phyloP scores from a whole-genome alignment of 2,329 filamentous ascomycete species.

The Xylaria digitata region DNA sequence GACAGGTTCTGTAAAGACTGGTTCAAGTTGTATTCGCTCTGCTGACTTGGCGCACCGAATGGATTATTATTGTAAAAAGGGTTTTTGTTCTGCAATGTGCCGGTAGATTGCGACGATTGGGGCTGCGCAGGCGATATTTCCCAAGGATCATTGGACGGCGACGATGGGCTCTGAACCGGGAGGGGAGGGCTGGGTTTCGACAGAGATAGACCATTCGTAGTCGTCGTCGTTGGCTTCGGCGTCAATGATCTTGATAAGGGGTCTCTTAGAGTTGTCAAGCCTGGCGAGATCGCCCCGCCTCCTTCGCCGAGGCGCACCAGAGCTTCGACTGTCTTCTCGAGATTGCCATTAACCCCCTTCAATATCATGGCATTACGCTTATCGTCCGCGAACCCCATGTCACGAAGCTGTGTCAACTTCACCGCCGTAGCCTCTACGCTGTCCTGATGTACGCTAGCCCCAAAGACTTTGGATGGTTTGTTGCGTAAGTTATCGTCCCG shows the following conservation, averaged over 20 bases:
- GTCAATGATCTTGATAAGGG: slow-evolving; percentile 66
- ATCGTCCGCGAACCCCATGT: slow-evolving; percentile 92
- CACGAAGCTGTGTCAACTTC: slow-evolving; percentile 80
- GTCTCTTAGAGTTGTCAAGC: slow-evolving; percentile 60
- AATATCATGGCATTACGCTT: slow-evolving; percentile 84
- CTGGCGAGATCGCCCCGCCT: slow-evolving; percentile 55
- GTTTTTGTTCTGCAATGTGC: slow-evolving; percentile 68
- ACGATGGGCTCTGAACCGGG: slow-evolving; percentile 51
- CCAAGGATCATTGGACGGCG: slow-evolving; percentile 74
- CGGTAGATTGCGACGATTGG: slow-evolving; percentile 74
- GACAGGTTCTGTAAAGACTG: slow-evolving; percentile 82
- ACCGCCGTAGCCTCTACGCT: slow-evolving; percentile 71
- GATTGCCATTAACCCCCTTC: slow-evolving; percentile 83
- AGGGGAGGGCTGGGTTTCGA: slow-evolving; percentile 48
- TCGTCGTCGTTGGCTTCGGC: slow-evolving; percentile 56
- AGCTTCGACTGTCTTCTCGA: slow-evolving; percentile 88
- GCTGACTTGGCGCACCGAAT: slow-evolving; percentile 67
- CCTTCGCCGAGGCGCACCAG: slow-evolving; percentile 85
- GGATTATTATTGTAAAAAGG: slow-evolving; percentile 75
- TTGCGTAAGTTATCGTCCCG: slow-evolving; percentile 58
- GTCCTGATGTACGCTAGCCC: slow-evolving; percentile 70
- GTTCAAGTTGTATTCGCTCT: slow-evolving; percentile 62
- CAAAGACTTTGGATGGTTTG: slow-evolving; percentile 77
- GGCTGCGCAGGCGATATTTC: slow-evolving; percentile 68
- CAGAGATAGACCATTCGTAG: slow-evolving; percentile 44